Base-by-base conservation (phyloP, 768 basidiomycete genomes). In the Hysterangium stoloniferum region DNA sequence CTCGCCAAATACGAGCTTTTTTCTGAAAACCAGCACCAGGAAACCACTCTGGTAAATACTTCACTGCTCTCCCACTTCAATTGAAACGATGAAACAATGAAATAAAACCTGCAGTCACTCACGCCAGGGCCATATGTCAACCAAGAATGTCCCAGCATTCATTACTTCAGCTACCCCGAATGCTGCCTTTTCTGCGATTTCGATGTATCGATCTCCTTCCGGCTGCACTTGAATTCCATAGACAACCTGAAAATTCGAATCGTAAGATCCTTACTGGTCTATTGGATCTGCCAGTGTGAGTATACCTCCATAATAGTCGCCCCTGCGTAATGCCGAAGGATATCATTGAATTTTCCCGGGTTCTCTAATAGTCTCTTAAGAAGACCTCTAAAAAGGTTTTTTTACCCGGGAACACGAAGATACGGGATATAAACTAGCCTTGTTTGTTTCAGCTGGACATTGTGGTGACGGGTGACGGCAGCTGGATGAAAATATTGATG, bases 231-330 rank as follows among this genome's bases (percentile, higher is more conserved):
- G 17, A 34, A 34, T 34, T 34, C 33, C 33, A 34, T 17, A 34
- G 33, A 34, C 33, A 34, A 9, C 17, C 33, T 34, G 33, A 34
- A 34, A 34, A 34, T 34, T 34, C 17, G 33, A 34, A 34, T 29
- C 29, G 20, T 42, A 12, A n/a, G n/a, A n/a, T n/a, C n/a, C n/a
- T n/a, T n/a, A n/a, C 15, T 12, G 12, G 9, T n/a, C 15, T 9
- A 20, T 24, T 34, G n/a, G 9, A n/a, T 42, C 40, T n/a, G n/a
- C n/a, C n/a, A n/a, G n/a, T n/a, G n/a, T 41, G 19, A 11, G 38
- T 40, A 6, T 41, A 51, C 49, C 38, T 51, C 49, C 25, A 51
- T 25, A 17, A 51, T 42, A 6, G 29, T 51, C 29, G 38, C 49
- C 12, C 49, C 49, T 9, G 41, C 2, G 19, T 29, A 15, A 35